Evolutionary conservation across 2,329 filamentous ascomycete species (phyloP), one percentile per base, ranked within the genome.

Genomic region (Colletotrichum gloeosporioides): DNA sequence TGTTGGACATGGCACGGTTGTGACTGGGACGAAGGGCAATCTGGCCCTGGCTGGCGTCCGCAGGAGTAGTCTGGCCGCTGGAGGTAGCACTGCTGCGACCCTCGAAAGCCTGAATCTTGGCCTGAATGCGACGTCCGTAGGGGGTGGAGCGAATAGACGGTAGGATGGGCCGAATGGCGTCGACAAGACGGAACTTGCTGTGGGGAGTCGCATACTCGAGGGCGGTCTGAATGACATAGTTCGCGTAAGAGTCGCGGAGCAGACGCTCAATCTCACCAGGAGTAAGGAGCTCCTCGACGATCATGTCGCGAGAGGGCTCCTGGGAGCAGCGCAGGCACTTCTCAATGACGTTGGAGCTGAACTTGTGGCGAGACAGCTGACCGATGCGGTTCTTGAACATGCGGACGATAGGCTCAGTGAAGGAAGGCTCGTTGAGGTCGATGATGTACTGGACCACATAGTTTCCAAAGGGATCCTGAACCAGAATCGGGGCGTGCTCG

Each of bases 381-480:
- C 84, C 94, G 88, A 92, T 95, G 88, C 89, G 90, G 80, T 94
- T 94, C 72, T 90, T 88, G 88, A 99, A 98, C 82, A 93, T 93
- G 69, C 90, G 88, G 77, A 98, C 97, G 55, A 99, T 89, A 5
- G 96, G 96, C 81, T 97, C 94, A 2, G 96, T 98, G 86, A 98
- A 98, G 80, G 89, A 89, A 15, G 94, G 90, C 82, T 99, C 96
- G 79, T 96, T 96, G 71, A 99, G 91, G 83, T 99, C 97, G 80
- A 99, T 92, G 82, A 99, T 99, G 87, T 99, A 99, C 87, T 99
- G 97, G 67, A 99, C 95, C 67, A 99, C 97, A 79, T 99, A 99
- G 86, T 99, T 99, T 82, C 97, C 97, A 80, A 98, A 99, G 0
- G 97, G 96, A 84, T 99, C 97, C 84, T 98, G 96, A 25, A 99